Percentiles rank a stretch among this genome's conserved stretches.
Evolutionary conservation across 768 basidiomycete genomes (phyloP).

Genomic region (Pleurotus ostreatus): DNA sequence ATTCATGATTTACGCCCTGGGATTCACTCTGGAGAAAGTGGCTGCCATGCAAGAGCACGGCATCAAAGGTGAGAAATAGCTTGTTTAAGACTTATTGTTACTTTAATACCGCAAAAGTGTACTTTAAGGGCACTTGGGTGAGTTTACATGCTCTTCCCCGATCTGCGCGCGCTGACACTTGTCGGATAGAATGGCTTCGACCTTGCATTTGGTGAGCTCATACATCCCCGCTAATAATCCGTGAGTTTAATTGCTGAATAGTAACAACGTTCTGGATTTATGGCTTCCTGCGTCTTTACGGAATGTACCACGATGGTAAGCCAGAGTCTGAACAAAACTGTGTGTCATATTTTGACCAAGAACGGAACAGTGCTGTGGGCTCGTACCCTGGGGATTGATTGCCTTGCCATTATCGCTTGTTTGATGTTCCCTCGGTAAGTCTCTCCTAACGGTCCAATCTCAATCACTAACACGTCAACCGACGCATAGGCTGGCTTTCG

Average conservation of each 20-base stretch:
- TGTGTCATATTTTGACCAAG: neutral
- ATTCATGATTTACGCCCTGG: conserved; percentile 79
- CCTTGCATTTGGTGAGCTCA: conserved; percentile 69
- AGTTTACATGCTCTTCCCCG: neutral
- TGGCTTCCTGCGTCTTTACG: conserved; percentile 72
- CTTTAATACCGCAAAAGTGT: conserved; percentile 40
- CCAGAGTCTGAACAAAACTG: conserved; percentile 1
- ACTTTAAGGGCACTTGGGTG: conserved; percentile 85
- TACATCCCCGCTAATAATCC: neutral
- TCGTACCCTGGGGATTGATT: conserved; percentile 68
- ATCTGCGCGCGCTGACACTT: conserved; percentile 3
- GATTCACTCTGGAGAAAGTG: conserved; percentile 88
- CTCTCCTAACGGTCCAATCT: neutral
- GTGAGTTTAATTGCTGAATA: conserved; percentile 19
- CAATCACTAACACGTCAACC: neutral
- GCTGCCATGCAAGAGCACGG: conserved; percentile 97
- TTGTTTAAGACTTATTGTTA: conserved; percentile 5
- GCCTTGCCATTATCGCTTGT: conserved; percentile 84
- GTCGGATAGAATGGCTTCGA: conserved; percentile 84
- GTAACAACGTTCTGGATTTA: conserved; percentile 81
- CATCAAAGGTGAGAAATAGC: conserved; percentile 57
- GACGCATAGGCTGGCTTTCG: conserved; percentile 75
- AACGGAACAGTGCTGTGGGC: conserved; percentile 57
- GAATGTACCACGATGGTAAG: conserved; percentile 65
- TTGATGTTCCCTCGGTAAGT: conserved; percentile 82